A percentile compares a stretch with the other conserved stretches of the same genome.
Evolutionary conservation across 306 rosid genomes (phyloP).

Genomic region (Arachis stenosperma): DNA sequence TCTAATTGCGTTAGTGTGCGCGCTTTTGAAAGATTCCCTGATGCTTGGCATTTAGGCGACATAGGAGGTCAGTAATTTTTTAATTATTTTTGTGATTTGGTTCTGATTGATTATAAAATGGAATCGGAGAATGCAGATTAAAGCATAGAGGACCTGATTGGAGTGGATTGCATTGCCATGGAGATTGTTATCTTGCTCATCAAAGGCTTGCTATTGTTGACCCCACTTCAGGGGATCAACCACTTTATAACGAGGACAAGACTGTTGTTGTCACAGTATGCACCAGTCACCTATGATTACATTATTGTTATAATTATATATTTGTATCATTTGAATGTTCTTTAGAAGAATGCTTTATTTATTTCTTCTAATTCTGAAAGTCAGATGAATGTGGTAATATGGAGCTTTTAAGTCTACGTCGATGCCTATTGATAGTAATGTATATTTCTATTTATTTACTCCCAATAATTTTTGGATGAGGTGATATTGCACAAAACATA

Average conservation of each 20-base stretch:
- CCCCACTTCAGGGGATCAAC: constrained; percentile 97
- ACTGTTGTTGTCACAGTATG: constrained; percentile 78
- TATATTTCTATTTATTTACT: too few species aligned
- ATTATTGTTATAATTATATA: background rate
- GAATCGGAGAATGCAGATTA: constrained; percentile 52
- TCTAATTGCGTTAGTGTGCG: background rate
- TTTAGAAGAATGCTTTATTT: constrained; percentile 2
- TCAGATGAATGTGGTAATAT: background rate
- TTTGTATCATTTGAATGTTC: background rate
- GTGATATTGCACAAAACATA: too few species aligned
- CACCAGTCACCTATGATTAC: background rate
- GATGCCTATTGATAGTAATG: too few species aligned
- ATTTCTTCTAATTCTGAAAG: background rate
- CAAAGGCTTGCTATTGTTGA: constrained; percentile 91
- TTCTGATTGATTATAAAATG: background rate
- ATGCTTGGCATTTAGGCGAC: background rate
- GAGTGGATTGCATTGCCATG: constrained; percentile 94
- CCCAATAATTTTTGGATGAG: too few species aligned
- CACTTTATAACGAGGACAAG: constrained; percentile 88
- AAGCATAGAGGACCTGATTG: constrained; percentile 97
- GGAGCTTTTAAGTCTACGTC: too few species aligned
- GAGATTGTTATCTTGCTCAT: constrained; percentile 84
- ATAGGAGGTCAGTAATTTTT: background rate
- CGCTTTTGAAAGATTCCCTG: background rate
- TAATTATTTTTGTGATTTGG: background rate